Evolutionary conservation across 345 rosid species (phyloP), one percentile per base, ranked within the genome.

Genomic region (Citrus inodora): DNA sequence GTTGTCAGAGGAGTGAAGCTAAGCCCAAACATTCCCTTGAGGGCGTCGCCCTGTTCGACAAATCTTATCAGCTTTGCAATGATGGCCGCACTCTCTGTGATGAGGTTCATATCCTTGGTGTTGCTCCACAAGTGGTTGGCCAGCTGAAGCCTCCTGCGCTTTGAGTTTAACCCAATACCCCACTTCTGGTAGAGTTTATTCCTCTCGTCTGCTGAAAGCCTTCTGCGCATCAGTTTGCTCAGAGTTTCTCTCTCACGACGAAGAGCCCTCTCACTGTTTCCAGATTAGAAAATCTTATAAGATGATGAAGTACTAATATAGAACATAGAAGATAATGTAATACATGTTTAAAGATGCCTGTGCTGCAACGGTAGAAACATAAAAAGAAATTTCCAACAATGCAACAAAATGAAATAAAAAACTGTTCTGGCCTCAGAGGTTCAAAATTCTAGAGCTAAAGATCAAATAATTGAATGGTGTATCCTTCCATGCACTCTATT

Each of bases 21-120:
- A 65, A 94, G 93, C 9, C 99, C 97, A 67, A 94, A 90, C 97
- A 91, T 92, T 83, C 89, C 97, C 85, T 94, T 94, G 46, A 90
- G 86, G 35, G 90, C 95, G 28, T 85, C 83, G 35, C 97, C 99
- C 72, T 94, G 95, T 76, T 91, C 98, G 11, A 88, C 89, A 65
- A 96, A 91, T 81, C 89, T 87, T 25, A 89, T 87, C 63, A 96
- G 87, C 87, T 92, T 96, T 1, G 97, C 97, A 30, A 96, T 90
- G 33, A 96, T 81, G 1, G 92, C 78, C 27, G 97, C 95, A 28
- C 99, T 96, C 78, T 94, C 97, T 0, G 22, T 81, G 13, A 90
- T 74, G 67, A 85, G 98, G 80, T 72, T 83, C 80, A 82, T 82
- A 68, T 96, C 98, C 63, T 86, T 81, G 6, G 87, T 70, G 78